Percentiles rank a stretch among this genome's conserved stretches.
Conservation (phyloP, 768 basidiomycete genomes). For the Sarcodon sp. region DNA sequence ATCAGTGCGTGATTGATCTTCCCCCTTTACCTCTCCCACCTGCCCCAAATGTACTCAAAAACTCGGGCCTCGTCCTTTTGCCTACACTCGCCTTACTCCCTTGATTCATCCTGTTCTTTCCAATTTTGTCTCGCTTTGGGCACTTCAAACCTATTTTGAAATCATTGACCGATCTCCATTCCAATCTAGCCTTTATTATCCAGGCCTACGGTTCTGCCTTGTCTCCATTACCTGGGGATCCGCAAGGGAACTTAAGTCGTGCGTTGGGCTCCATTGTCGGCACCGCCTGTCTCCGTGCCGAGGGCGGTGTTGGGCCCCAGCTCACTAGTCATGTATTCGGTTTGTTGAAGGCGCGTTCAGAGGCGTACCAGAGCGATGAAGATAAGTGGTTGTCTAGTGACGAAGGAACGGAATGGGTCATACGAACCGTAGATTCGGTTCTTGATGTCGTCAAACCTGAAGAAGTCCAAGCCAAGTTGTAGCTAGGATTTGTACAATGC, state of each 20-base stretch:
- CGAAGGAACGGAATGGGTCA: slow-evolving; percentile 82
- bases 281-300: slow-evolving; percentile 74
- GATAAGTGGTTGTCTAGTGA: slow-evolving; percentile 76
- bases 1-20: slow-evolving; percentile 54
- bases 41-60: not conserved
- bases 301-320: slow-evolving; percentile 77
- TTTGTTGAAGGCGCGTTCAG: slow-evolving; percentile 68
- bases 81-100: not conserved
- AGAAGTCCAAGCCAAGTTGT: slow-evolving; percentile 41
- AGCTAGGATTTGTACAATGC: slow-evolving; percentile 11
- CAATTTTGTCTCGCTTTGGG: not conserved
- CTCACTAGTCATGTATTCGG: slow-evolving; percentile 84
- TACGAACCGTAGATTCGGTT: slow-evolving; percentile 72
- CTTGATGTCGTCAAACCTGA: slow-evolving; percentile 51
- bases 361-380: slow-evolving; percentile 41
- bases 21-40: slow-evolving; percentile 1
- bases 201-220: slow-evolving; percentile 74
- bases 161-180: not conserved
- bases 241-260: slow-evolving; percentile 79
- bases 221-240: slow-evolving; percentile 49
- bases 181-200: slow-evolving; percentile 63
- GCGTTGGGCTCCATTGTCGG: slow-evolving; percentile 77
- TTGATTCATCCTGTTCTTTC: not conserved
- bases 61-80: not conserved
- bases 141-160: not conserved